Conservation (phyloP, 345 rosid genomes). For the Reutealis trisperma region DNA sequence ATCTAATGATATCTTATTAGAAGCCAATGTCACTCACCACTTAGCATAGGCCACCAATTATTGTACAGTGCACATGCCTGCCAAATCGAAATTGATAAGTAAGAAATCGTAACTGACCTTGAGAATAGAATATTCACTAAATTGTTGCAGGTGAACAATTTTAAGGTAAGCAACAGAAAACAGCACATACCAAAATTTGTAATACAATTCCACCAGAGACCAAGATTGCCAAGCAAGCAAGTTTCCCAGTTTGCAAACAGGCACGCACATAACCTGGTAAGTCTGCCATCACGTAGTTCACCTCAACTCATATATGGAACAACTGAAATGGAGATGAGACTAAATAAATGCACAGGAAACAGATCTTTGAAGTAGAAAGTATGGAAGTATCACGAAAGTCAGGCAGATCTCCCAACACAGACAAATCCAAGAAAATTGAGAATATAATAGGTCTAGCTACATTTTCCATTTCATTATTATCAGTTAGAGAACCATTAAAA, state of each 20-base stretch:
- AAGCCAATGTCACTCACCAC: constrained; percentile 46
- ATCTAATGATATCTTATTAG: neutral
- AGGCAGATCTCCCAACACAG: neutral
- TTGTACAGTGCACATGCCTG: constrained; percentile 93
- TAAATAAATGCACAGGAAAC: neutral
- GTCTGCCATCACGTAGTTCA: constrained; percentile 59
- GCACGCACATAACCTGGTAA: constrained; percentile 67
- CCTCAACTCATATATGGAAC: constrained; percentile 36
- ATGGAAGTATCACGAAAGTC: neutral
- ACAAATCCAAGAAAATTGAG: neutral
- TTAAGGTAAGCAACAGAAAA: constrained; percentile 5
- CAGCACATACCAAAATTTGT: constrained; percentile 74
- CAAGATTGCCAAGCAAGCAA: constrained; percentile 79
- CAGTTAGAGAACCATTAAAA: neutral
- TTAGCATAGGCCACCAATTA: constrained; percentile 99
- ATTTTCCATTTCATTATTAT: neutral
- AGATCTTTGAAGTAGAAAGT: neutral
- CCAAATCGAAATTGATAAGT: constrained; percentile 26
- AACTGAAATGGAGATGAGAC: constrained; percentile 31
- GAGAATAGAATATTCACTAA: neutral
- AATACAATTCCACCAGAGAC: constrained; percentile 84
- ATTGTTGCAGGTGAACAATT: neutral
- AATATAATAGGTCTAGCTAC: neutral
- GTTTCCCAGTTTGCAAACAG: constrained; percentile 81
- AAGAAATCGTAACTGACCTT: neutral